Conservation (phyloP, 108 stramenopile species). For the Cafeteria roenbergensis region DNA sequence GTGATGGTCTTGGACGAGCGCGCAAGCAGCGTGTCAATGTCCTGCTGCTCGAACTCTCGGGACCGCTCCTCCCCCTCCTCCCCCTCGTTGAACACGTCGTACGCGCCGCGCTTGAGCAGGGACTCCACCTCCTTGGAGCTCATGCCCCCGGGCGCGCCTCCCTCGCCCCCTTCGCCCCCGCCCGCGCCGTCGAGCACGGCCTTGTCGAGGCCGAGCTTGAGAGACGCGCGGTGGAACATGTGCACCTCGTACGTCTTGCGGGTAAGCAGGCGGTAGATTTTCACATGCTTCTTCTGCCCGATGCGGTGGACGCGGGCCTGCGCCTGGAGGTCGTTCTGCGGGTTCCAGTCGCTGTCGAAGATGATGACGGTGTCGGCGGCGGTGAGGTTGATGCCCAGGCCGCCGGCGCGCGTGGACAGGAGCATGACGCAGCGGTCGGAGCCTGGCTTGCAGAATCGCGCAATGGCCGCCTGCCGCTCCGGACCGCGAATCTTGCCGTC, state of each 20-base stretch:
- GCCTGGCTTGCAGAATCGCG: constrained; percentile 67
- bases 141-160: not conserved
- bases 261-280: constrained; percentile 80
- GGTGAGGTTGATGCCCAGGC: constrained; percentile 87
- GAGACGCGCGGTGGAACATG: constrained; percentile 86
- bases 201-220: constrained; percentile 96
- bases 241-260: constrained; percentile 89
- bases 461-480: constrained; percentile 69
- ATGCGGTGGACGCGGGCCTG: constrained; percentile 85
- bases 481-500: constrained; percentile 85
- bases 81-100: constrained; percentile 42
- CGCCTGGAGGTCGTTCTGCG: constrained; percentile 92
- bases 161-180: not conserved
- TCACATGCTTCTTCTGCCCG: constrained; percentile 85
- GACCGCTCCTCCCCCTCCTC: constrained; percentile 36
- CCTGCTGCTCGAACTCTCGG: constrained; percentile 33
- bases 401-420: constrained; percentile 82
- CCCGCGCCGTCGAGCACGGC: constrained; percentile 80
- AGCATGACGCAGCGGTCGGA: constrained; percentile 77
- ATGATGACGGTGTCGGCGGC: constrained; percentile 87
- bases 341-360: constrained; percentile 89
- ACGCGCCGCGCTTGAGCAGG: constrained; percentile 45
- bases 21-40: constrained; percentile 42
- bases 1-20: constrained; percentile 29
- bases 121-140: constrained; percentile 25